phyloP scores from a whole-genome alignment of 768 basidiomycete genomes.

The Rickenella mellea region DNA sequence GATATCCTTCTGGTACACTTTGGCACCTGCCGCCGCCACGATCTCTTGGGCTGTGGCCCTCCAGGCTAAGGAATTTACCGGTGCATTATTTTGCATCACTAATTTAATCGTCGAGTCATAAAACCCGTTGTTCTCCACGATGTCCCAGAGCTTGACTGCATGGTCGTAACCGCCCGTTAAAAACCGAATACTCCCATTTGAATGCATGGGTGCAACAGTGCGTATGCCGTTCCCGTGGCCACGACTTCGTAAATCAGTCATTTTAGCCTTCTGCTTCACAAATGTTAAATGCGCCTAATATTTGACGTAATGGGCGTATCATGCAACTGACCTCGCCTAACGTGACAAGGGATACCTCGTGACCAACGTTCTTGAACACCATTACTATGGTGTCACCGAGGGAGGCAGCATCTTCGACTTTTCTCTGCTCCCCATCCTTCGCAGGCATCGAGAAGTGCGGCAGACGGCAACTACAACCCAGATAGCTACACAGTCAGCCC shows the following conservation, averaged over 20 bases:
- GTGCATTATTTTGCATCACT: neutral
- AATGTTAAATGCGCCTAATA: neutral
- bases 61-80: constrained; percentile 24
- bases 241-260: constrained; percentile 8
- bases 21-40: constrained; percentile 25
- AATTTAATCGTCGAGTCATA: neutral
- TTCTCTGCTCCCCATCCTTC: constrained; percentile 18
- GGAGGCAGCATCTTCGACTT: constrained; percentile 38
- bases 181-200: constrained; percentile 25
- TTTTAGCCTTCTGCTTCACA: neutral
- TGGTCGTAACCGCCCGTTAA: constrained; percentile 42
- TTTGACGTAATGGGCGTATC: neutral
- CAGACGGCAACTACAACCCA: neutral
- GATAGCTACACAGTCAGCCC: neutral
- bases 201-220: constrained; percentile 31
- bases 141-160: constrained; percentile 30
- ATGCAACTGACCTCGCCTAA: neutral
- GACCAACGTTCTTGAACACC: constrained; percentile 24
- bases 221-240: constrained; percentile 24
- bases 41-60: constrained; percentile 22
- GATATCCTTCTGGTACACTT: constrained; percentile 28
- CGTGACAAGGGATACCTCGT: neutral
- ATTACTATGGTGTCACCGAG: constrained; percentile 31
- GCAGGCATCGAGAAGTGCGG: neutral
- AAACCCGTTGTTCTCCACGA: constrained; percentile 7